Evolutionary conservation across 2,329 filamentous ascomycete species (phyloP).

Genomic region (Exophiala calicioides): DNA sequence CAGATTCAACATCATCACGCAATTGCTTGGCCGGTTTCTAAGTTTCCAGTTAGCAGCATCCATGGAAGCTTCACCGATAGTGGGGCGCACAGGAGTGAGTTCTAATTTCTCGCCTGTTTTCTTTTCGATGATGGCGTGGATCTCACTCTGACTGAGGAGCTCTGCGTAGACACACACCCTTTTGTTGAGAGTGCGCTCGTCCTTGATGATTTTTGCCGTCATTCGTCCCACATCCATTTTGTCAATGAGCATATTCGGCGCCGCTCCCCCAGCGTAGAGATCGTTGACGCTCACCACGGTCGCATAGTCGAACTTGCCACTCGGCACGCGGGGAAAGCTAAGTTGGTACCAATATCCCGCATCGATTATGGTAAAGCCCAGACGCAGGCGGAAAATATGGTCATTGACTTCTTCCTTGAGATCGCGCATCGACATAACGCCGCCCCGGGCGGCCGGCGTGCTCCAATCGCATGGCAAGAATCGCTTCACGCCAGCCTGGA

Average conservation of each 20-base stretch:
- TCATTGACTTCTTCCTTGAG: constrained; percentile 56
- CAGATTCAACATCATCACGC: too few species aligned
- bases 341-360: constrained; percentile 62
- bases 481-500: constrained; percentile 52
- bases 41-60: too few species aligned
- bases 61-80: too few species aligned
- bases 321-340: constrained; percentile 47
- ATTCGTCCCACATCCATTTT: constrained; percentile 56
- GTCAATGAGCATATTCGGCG: constrained; percentile 49
- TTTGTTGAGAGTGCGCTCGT: constrained; percentile 57
- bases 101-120: constrained; percentile 53
- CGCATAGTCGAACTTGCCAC: constrained; percentile 49
- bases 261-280: constrained; percentile 51
- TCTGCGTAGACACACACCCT: constrained; percentile 54
- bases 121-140: constrained; percentile 50
- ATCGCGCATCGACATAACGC: constrained; percentile 37
- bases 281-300: constrained; percentile 27
- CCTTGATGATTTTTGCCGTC: constrained; percentile 53
- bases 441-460: constrained; percentile 49
- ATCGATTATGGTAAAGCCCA: constrained; percentile 60
- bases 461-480: constrained; percentile 57
- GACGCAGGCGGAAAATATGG: constrained; percentile 48
- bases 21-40: too few species aligned
- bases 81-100: too few species aligned
- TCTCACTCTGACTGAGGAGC: constrained; percentile 49